Percentiles rank a stretch among this genome's conserved stretches.
These are phyloP conservation scores for cucumber (Cucumis sativus) DNA, from an alignment of 306 rosid species.

Conservation along the genomic window Cucumber_9930_V3 NC_026659.2:31774001-31774500, in stretches of 20 bases:
- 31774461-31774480: too few relatives aligned
- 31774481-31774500: too few relatives aligned
- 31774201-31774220: neutral
- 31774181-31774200: constrained; percentile 6
- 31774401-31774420: too few relatives aligned
- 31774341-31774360: neutral
- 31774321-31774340: neutral
- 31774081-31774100: constrained; percentile 97
- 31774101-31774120: constrained; percentile 88
- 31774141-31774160: constrained; percentile 99
- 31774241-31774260: neutral
- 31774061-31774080: constrained; percentile 43
- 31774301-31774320: neutral
- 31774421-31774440: too few relatives aligned
- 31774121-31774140: constrained; percentile 87
- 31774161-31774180: constrained; percentile 36
- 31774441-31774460: too few relatives aligned
- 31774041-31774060: neutral
- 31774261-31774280: neutral
- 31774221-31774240: neutral
- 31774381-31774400: too few relatives aligned
- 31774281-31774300: neutral
- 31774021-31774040: neutral
- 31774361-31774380: too few relatives aligned
- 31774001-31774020: neutral